These are phyloP conservation scores for Areca catechu DNA, from an alignment of 176 grass and related monocot genomes.

Conservation along the genomic window DNA sequence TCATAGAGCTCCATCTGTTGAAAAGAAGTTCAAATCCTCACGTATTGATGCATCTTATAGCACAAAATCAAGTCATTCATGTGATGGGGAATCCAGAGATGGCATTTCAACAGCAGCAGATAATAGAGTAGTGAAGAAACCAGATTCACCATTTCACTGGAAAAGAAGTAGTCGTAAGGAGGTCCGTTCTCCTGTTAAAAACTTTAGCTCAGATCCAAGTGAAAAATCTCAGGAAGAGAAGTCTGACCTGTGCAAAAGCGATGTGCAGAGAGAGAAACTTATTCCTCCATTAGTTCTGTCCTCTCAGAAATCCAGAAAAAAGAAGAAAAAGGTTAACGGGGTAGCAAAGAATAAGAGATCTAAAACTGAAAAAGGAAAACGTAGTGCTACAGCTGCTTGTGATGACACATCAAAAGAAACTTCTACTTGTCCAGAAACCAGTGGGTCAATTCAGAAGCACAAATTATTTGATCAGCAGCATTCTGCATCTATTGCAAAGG, in stretches of 20 bases:
- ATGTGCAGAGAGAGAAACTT: conserved; percentile 45
- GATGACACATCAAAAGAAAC: conserved; percentile 44
- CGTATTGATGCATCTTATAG: conserved; percentile 1
- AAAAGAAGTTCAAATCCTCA: not conserved
- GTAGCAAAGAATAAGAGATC: conserved; percentile 27
- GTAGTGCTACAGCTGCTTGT: conserved; percentile 29
- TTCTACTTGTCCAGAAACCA: conserved; percentile 42
- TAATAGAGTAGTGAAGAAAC: conserved; percentile 37
- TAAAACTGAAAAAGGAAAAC: conserved; percentile 41
- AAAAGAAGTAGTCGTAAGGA: conserved; percentile 40
- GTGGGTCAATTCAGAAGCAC: conserved; percentile 38
- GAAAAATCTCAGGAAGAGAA: conserved; percentile 43
- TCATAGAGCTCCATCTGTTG: conserved; percentile 7
- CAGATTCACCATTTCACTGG: conserved; percentile 31
- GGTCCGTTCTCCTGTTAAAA: conserved; percentile 26
- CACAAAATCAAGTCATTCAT: conserved; percentile 10
- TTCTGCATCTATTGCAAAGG: conserved; percentile 41
- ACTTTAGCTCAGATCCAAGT: conserved; percentile 24
- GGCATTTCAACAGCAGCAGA: conserved; percentile 23
- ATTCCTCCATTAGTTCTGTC: conserved; percentile 17
- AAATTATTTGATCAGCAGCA: conserved; percentile 45
- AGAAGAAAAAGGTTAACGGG: conserved; percentile 30
- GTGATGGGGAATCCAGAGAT: conserved; percentile 19
- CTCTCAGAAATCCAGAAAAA: conserved; percentile 51
- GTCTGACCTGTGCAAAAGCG: conserved; percentile 30